phyloP scores from a whole-genome alignment of 2,329 filamentous ascomycete genomes.

The Botrytis byssoidea region DNA sequence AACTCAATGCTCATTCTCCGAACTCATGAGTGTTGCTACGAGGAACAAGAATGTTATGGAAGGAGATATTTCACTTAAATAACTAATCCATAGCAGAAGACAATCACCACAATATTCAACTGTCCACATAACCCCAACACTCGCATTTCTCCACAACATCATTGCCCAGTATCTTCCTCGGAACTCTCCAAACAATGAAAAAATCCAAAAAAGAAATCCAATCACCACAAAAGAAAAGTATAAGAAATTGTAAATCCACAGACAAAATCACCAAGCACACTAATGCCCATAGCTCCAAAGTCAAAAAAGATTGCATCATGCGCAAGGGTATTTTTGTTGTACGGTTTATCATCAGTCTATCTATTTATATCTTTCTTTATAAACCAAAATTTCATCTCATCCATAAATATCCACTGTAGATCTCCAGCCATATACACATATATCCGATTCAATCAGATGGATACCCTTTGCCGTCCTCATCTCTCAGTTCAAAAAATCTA shows the following conservation, averaged over 20 bases:
- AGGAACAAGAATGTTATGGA: not conserved
- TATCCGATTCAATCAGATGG: not conserved
- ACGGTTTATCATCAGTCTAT: not conserved
- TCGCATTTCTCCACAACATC: too few relatives aligned
- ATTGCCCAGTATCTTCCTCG: not conserved
- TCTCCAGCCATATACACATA: not conserved
- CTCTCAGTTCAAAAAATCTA: not conserved
- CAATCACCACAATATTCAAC: not conserved
- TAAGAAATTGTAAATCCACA: not conserved
- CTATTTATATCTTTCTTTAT: not conserved
- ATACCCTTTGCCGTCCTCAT: not conserved
- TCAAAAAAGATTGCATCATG: not conserved
- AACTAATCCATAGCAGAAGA: not conserved
- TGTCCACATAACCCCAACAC: too few relatives aligned
- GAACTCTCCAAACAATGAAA: not conserved
- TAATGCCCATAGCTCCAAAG: not conserved
- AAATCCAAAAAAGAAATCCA: not conserved
- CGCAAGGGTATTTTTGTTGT: not conserved
- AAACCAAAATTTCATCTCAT: not conserved
- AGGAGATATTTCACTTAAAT: not conserved
- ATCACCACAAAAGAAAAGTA: not conserved
- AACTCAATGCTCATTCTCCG: not conserved
- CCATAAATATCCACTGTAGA: not conserved
- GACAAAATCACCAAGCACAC: not conserved
- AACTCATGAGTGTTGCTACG: not conserved